Evolutionary conservation across 805 yeast genomes (phyloP).

Genomic region (Candida schatavii): DNA sequence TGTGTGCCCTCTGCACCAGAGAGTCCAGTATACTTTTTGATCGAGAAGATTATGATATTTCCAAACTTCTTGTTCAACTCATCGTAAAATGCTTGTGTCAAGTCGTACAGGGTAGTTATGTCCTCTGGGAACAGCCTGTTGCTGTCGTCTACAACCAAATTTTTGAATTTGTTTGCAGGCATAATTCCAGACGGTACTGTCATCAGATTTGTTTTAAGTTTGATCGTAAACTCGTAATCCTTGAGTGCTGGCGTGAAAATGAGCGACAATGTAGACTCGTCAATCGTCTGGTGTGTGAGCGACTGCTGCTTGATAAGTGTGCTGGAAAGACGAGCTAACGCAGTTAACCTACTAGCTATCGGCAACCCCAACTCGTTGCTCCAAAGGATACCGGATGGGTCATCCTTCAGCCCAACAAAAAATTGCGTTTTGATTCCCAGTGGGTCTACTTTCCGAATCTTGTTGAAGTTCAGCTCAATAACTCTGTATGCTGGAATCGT

Average conservation of each 20-base stretch:
- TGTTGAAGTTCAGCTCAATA: conserved; percentile 62
- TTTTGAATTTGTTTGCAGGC: conserved; percentile 56
- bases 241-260: conserved; percentile 78
- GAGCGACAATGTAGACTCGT: conserved; percentile 40
- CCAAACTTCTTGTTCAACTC: conserved; percentile 65
- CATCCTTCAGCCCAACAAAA: conserved; percentile 80
- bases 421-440: conserved; percentile 73
- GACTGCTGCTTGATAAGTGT: conserved; percentile 50
- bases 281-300: conserved; percentile 37
- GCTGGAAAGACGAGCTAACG: conserved; percentile 74
- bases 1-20: conserved; percentile 43
- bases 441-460: conserved; percentile 76
- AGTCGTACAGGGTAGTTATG: conserved; percentile 53
- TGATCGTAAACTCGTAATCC: conserved; percentile 81
- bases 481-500: conserved; percentile 59
- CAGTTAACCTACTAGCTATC: conserved; percentile 83
- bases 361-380: conserved; percentile 62
- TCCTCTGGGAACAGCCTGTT: conserved; percentile 43
- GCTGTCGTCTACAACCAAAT: conserved; percentile 41
- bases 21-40: conserved; percentile 52
- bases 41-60: conserved; percentile 68
- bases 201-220: conserved; percentile 47
- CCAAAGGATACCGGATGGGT: conserved; percentile 86
- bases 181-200: conserved; percentile 55
- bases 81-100: conserved; percentile 54